Conservation (phyloP, 345 rosid species). For the Eucalyptus dawsonii region DNA sequence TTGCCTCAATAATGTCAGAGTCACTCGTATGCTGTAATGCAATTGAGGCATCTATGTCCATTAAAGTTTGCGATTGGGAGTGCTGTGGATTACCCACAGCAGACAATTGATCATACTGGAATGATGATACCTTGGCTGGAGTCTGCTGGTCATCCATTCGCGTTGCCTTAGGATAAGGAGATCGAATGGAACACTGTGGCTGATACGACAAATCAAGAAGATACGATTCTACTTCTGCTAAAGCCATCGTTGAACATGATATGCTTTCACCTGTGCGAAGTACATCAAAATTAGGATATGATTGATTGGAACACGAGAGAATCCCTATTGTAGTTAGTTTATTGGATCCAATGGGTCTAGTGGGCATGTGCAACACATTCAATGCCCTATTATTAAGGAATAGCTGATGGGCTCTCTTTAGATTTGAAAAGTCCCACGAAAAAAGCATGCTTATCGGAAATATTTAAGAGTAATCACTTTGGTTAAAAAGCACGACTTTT, state of each 20-base stretch:
- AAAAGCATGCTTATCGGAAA: neutral
- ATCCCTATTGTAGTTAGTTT: neutral
- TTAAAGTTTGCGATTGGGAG: neutral
- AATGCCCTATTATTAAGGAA: neutral
- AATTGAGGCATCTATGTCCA: neutral
- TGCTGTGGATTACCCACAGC: neutral
- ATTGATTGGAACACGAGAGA: neutral
- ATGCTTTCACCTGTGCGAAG: no score
- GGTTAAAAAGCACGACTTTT: neutral
- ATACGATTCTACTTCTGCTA: no score
- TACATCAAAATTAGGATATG: neutral
- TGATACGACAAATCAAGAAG: no score
- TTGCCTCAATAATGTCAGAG: no score
- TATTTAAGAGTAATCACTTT: neutral
- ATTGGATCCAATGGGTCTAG: neutral
- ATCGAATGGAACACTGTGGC: no score
- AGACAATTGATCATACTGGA: neutral
- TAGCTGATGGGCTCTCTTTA: neutral
- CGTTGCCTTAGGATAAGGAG: neutral
- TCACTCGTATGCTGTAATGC: neutral
- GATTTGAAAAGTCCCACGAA: neutral
- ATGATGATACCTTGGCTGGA: neutral
- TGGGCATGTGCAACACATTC: neutral
- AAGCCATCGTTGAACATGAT: no score
- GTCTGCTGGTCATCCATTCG: neutral